Conservation (phyloP, 352 stramenopile species). For the Aphanomyces stellatus region DNA sequence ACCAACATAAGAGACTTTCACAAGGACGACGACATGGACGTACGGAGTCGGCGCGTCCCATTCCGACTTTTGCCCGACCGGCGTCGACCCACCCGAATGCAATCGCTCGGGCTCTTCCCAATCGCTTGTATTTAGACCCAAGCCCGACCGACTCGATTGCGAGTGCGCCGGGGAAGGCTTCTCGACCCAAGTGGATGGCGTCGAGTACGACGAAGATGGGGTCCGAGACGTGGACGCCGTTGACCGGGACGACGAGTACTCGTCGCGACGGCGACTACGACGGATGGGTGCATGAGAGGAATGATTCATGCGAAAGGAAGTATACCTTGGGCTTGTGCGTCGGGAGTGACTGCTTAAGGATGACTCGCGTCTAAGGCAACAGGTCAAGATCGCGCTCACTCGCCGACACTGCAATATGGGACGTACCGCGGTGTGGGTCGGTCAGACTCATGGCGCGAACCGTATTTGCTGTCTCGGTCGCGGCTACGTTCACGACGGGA, state of each 20-base stretch:
- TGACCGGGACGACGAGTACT: background rate
- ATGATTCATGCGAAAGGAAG: background rate
- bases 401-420: background rate
- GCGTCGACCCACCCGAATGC: conserved; percentile 26
- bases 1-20: conserved; percentile 22
- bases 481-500: background rate
- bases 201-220: background rate
- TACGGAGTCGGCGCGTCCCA: conserved; percentile 44
- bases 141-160: background rate
- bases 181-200: conserved; percentile 15
- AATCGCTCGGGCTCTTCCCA: conserved; percentile 71
- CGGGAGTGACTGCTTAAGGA: background rate
- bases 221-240: background rate
- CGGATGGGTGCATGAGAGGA: background rate
- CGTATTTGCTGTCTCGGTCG: background rate
- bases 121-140: conserved; percentile 45
- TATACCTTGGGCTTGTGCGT: background rate
- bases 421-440: background rate
- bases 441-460: background rate
- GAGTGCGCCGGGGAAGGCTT: conserved; percentile 14
- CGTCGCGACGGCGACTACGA: background rate
- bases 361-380: background rate
- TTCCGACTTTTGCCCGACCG: conserved; percentile 24
- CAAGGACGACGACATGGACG: background rate
- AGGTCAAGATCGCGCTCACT: background rate